phyloP scores from a whole-genome alignment of 1,139 yeast genomes.

The Sugiyamaella xylanicola region DNA sequence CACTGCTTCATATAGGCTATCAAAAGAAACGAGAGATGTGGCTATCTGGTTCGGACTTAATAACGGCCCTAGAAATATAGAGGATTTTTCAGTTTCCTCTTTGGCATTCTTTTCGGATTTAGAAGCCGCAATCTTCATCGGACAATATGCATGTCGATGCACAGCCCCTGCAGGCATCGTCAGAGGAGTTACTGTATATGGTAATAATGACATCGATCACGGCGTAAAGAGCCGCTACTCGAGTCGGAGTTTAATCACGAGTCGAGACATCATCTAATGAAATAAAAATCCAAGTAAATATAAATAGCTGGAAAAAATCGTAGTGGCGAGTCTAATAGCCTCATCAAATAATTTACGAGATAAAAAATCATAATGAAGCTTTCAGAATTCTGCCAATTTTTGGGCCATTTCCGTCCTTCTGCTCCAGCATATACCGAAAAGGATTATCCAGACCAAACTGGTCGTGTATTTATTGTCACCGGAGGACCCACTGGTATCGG shows the following conservation, averaged over 20 bases:
- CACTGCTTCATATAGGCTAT: too few relatives aligned
- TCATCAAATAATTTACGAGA: background rate
- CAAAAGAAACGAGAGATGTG: too few relatives aligned
- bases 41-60: background rate
- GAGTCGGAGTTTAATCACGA: background rate
- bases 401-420: constrained; percentile 10
- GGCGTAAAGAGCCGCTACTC: background rate
- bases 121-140: background rate
- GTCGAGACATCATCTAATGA: background rate
- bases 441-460: constrained; percentile 51
- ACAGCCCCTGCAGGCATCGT: background rate
- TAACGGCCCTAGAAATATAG: background rate
- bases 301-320: background rate
- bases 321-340: background rate
- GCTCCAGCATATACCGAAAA: constrained; percentile 42
- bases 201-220: background rate
- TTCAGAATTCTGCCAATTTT: constrained; percentile 5
- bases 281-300: background rate
- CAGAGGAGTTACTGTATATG: background rate
- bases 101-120: background rate
- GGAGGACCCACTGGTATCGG: constrained; percentile 57
- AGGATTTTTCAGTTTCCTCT: background rate
- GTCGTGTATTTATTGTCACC: constrained; percentile 48
- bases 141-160: background rate
- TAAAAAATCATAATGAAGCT: constrained; percentile 5